Evolutionary conservation across 306 rosid genomes (phyloP).

Genomic region (Ormosia emarginata): DNA sequence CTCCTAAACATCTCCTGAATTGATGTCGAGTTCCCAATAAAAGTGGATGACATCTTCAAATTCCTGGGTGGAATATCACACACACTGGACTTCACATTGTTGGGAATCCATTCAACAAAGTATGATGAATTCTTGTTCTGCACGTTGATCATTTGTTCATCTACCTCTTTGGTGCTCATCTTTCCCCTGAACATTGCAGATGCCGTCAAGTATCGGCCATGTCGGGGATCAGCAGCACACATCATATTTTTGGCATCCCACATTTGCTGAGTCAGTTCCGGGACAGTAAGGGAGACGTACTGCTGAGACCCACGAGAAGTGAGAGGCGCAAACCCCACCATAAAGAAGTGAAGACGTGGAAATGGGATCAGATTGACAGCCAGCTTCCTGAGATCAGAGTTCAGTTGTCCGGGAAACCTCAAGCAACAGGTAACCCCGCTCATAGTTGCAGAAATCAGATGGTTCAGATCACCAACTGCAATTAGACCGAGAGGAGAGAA

Average conservation of each 20-base stretch:
- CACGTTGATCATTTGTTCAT: constrained; percentile 89
- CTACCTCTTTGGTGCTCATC: constrained; percentile 97
- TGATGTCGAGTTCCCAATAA: constrained; percentile 86
- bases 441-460: constrained; percentile 93
- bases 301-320: constrained; percentile 96
- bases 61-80: constrained; percentile 85
- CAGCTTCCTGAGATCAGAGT: constrained; percentile 82
- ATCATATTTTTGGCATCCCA: constrained; percentile 97
- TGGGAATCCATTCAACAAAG: constrained; percentile 94
- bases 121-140: constrained; percentile 94
- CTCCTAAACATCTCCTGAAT: constrained; percentile 97
- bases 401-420: constrained; percentile 93
- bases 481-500: not conserved
- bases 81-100: constrained; percentile 91
- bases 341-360: constrained; percentile 94
- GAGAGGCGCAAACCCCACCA: constrained; percentile 95
- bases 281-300: constrained; percentile 87
- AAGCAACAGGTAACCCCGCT: constrained; percentile 92
- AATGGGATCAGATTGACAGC: constrained; percentile 91
- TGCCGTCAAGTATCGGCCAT: constrained; percentile 87
- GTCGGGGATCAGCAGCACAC: constrained; percentile 98
- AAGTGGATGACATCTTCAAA: constrained; percentile 87
- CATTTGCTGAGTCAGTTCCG: constrained; percentile 94
- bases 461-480: constrained; percentile 92
- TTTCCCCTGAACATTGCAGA: constrained; percentile 95